These are phyloP conservation scores for Lichenothelia convexa DNA, from an alignment of 495 filamentous ascomycete species.

Conservation along the genomic window DNA sequence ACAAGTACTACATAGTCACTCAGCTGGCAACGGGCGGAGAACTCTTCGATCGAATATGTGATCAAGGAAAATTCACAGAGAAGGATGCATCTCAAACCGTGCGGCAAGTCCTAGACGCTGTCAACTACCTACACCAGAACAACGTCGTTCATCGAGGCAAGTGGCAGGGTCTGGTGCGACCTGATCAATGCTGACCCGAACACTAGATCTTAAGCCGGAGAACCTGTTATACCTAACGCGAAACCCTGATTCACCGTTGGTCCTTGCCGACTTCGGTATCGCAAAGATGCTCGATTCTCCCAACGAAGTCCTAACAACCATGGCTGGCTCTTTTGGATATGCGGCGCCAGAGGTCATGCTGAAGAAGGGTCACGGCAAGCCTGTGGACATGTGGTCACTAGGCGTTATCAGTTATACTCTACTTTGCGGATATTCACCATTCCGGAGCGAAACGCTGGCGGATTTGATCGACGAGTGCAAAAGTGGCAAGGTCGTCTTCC, in stretches of 20 bases:
- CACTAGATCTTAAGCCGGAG: constrained; percentile 86
- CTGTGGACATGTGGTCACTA: constrained; percentile 99
- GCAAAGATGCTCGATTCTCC: constrained; percentile 92
- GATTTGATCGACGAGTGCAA: constrained; percentile 94
- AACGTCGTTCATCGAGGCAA: constrained; percentile 93
- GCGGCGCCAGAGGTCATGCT: constrained; percentile 97
- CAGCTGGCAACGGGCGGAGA: constrained; percentile 93
- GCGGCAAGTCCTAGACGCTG: constrained; percentile 82
- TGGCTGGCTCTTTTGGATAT: constrained; percentile 98
- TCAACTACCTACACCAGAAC: constrained; percentile 84
- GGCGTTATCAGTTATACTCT: constrained; percentile 98
- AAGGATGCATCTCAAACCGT: constrained; percentile 97
- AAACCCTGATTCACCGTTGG: constrained; percentile 58
- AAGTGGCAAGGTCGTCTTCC: constrained; percentile 78
- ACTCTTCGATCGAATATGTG: constrained; percentile 95
- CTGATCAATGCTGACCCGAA: neutral
- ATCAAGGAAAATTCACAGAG: constrained; percentile 96
- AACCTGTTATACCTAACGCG: constrained; percentile 87
- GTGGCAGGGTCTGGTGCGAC: constrained; percentile 4
- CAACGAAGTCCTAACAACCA: constrained; percentile 83
- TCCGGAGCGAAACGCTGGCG: constrained; percentile 80
- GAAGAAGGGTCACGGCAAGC: constrained; percentile 91
- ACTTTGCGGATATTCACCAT: constrained; percentile 97
- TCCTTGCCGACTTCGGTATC: constrained; percentile 95
- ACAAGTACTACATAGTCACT: constrained; percentile 99